Conservation (phyloP, 2,329 filamentous ascomycete species). For the Neoscytalidium dimidiatum region DNA sequence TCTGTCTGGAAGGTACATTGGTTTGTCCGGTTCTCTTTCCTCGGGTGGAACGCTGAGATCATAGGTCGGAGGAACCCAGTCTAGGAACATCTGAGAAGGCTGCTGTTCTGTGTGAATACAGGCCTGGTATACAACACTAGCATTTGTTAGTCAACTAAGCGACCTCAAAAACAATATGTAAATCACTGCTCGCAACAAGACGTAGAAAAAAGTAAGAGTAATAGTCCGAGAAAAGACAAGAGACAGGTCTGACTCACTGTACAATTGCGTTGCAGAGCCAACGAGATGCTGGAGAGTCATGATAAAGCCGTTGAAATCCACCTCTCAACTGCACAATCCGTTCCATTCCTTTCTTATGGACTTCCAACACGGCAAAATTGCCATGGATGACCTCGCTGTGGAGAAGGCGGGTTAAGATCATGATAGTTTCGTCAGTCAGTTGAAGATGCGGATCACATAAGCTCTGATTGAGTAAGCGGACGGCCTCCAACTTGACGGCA, state of each 20-base stretch:
- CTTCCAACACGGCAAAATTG: conserved; percentile 1
- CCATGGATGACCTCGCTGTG: conserved; percentile 5
- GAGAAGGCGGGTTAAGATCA: neutral
- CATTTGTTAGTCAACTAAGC: neutral
- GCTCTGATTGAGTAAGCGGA: conserved; percentile 8
- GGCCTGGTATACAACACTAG: conserved; percentile 1
- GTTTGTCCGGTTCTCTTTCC: neutral
- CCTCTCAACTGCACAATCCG: conserved; percentile 6
- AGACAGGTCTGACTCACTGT: neutral
- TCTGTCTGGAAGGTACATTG: neutral
- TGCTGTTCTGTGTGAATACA: conserved; percentile 7
- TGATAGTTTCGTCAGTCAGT: conserved; percentile 4
- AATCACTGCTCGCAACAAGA: too few species aligned
- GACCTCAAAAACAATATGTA: too few species aligned
- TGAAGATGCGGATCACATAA: neutral
- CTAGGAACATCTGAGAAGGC: neutral
- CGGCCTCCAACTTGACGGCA: conserved; percentile 5
- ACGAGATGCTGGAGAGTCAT: conserved; percentile 3
- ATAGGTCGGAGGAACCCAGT: neutral
- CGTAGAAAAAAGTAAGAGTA: too few species aligned
- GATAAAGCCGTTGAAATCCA: neutral
- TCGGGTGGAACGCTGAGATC: neutral
- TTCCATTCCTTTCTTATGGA: conserved; percentile 1
- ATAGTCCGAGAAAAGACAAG: neutral
- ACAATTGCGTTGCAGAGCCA: conserved; percentile 6